Evolutionary conservation across 2,329 filamentous ascomycete species (phyloP), one percentile per base, ranked within the genome.

Genomic region (Endoconidiophora polonica): DNA sequence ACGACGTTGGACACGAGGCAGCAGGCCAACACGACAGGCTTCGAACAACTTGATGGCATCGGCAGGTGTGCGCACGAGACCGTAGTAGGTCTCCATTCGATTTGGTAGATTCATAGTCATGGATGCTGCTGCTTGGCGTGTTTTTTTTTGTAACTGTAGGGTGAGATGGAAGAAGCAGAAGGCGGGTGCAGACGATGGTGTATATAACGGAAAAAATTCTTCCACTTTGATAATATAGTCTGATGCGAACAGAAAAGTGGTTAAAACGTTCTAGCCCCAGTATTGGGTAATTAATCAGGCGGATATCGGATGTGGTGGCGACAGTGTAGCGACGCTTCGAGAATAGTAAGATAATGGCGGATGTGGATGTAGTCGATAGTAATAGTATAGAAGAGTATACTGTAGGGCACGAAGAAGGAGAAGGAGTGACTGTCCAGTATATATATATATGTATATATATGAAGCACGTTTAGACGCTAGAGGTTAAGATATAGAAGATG

Each of bases 41-140:
- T 96, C 91, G 62, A 98, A 96, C n/a, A 98, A 74, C 62, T 95
- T 88, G 68, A 98, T 95, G 58, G 91, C 91, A 67, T 98, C 91
- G 60, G 80, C 82, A 38, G 91, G 90, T n/a, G 88, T 93, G 67
- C 88, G 85, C 61, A 98, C 88, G 63, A 86, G 83, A 55, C 91
- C 91, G 69, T 90, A 77, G 63, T 96, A 98, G 44, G 91, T 98
- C 70, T 98, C 91, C 90, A 96, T 96, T 60, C 63, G 70, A 57
- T 61, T 46, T n/a, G 46, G 24, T 33, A 42, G 18, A 38, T 46
- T 46, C 38, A 46, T 46, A 24, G 24, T 38, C 10, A 36, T 29
- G 29, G n/a, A n/a, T 38, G 33, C 20, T 9, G 22, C 7, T 18
- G 16, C 26, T 38, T 18, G 9, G 33, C 3, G 44, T 33, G 9